Percentiles rank a stretch among this genome's conserved stretches.
These are phyloP conservation scores for Alternaria atra DNA, from an alignment of 2,329 filamentous ascomycete genomes.

Conservation along the genomic window DNA sequence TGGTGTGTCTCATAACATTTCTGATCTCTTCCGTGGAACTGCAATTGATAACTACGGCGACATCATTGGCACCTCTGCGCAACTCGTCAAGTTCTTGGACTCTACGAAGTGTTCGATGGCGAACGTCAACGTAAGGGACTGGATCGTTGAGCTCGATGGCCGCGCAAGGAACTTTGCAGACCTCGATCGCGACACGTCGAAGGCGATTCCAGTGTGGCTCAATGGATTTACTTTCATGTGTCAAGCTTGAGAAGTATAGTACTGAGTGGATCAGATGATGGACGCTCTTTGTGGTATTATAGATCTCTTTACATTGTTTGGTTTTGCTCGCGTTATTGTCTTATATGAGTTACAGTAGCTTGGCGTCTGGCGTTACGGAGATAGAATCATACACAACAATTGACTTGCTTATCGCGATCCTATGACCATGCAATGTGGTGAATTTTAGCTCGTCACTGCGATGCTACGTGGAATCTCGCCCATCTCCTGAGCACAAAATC, in stretches of 20 bases:
- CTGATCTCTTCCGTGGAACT: not conserved
- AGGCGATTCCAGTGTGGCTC: not conserved
- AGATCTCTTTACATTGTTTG: not conserved
- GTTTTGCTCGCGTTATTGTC: not conserved
- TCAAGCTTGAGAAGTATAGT: too few species aligned
- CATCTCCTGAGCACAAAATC: not conserved
- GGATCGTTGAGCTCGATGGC: not conserved
- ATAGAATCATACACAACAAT: not conserved
- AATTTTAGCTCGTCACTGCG: not conserved
- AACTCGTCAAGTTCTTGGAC: not conserved
- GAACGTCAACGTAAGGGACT: not conserved
- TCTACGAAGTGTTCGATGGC: not conserved
- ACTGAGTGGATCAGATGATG: too few species aligned
- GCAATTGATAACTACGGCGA: not conserved
- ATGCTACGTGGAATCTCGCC: not conserved
- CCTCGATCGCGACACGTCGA: not conserved
- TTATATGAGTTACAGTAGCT: not conserved
- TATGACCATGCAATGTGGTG: not conserved
- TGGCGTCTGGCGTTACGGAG: not conserved
- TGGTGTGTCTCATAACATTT: not conserved
- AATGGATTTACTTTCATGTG: not conserved
- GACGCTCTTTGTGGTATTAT: too few species aligned
- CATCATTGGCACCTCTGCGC: not conserved
- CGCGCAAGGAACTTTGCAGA: not conserved
- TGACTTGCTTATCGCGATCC: not conserved